Evolutionary conservation across 192 early-diverging fungal species (phyloP), one percentile per base, ranked within the genome.

Genomic region (Chytriomyces sp.): DNA sequence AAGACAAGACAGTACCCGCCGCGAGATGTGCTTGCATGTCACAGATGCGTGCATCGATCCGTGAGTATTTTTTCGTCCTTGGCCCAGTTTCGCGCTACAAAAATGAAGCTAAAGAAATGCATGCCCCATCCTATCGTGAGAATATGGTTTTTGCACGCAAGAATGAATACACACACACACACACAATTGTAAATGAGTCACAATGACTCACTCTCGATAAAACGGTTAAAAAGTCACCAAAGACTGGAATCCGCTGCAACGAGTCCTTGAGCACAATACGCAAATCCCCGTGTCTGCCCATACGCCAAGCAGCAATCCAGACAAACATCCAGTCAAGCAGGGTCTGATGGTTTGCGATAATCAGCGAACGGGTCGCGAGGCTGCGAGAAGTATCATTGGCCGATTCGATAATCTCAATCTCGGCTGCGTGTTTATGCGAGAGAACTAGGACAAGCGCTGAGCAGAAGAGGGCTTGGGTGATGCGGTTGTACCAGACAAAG

Each of bases 71-170:
- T 75, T 44, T 81, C 67, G 83, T 96, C 95, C 69, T 92, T 84
- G n/a, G 83, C 87, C 90, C 90, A 92, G 69, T 93, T 94, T 73
- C 94, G 92, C 79, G 94, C 92, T 69, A 98, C 79, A 77, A 97
- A 92, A 24, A 98, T 95, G 81, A 96, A 98, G 71, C 95, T 93
- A 77, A 97, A 93, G 71, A 96, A 92, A 45, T 84, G 87, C 95
- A 97, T 97, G 24, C 86, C 86, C 78, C 83, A 84, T 28, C 83
- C 83, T 84, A 53, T 61, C 1, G n/a, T n/a, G n/a, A n/a, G n/a
- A n/a, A n/a, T n/a, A n/a, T n/a, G n/a, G n/a, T n/a, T n/a, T n/a
- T n/a, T n/a, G n/a, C n/a, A n/a, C n/a, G n/a, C n/a, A n/a, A 53
- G 18, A 53, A 10, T 64, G 62, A 26, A 50, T 0, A 50, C 20